Evolutionary conservation across 2,329 filamentous ascomycete genomes (phyloP), one percentile per base, ranked within the genome.

Genomic region (Microdochium bolleyi): DNA sequence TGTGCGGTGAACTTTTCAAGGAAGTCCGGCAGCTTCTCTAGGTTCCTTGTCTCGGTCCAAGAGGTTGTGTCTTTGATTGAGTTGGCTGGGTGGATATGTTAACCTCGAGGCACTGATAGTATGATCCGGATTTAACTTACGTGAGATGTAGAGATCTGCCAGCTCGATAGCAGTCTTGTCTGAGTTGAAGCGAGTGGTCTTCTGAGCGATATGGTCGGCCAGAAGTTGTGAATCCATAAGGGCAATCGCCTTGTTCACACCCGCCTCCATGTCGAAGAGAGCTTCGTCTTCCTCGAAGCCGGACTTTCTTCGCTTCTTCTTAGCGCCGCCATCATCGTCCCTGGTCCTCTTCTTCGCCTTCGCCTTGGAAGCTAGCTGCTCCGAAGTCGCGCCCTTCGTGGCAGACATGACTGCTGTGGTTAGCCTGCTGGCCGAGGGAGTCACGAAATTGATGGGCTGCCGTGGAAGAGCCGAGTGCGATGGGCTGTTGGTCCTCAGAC

Each of bases 151-250:
- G 62, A 89, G 75, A 65, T 96, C 92, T 53, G 89, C 85, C 30
- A 95, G 73, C 70, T 99, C 94, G 41, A 97, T 80, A 1, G 84
- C 75, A 60, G 88, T 96, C 62, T 96, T 69, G 51, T 96, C 87
- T 25, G 81, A 83, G 52, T 90, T 88, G 63, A 92, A 95, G 24
- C 87, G 80, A 58, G 80, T 83, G 51, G 89, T 86, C 64, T 88
- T 83, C 64, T 94, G 86, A 7, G 88, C 88, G 56, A 96, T 76
- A 67, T 96, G 85, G 67, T 96, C 92, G 1, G 92, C 89, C 49
- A 96, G 73, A 44, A 96, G 76, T 58, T 85, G 82, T 55, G 83
- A 85, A 67, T 96, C 89, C 85, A 96, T 92, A 55, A 83, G 82
- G 48, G 84, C 82, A 65, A 96, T 88, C 3, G 88, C 82, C 58